Base-by-base conservation (phyloP, 2,329 filamentous ascomycete species). In the Stylonectria norvegica region DNA sequence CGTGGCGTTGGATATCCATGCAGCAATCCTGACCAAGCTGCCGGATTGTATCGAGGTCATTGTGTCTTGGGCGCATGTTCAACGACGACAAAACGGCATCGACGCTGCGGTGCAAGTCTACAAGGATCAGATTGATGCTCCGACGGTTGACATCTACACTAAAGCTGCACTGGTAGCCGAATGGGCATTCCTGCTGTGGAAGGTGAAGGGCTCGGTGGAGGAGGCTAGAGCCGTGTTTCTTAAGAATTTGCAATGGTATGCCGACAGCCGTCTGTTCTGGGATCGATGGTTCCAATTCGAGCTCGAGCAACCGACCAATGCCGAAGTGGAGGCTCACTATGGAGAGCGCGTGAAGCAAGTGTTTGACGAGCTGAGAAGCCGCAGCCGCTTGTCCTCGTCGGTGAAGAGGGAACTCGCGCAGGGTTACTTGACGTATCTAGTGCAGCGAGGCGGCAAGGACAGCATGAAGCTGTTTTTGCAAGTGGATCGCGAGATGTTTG, bases 201-300 rank as follows among this genome's bases (percentile, higher is more conserved):
- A 89, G 66, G 79, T 85, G 60, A 90, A 91, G 69, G 86, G 87
- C 12, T 84, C 83, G 0, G 72, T 81, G 1, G 83, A 88, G 8
- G 88, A 91, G 56, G 90, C 90, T 27, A 85, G 93, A 19, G 79
- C 85, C 38, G 79, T 95, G 1, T 97, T 91, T 69, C 70, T 81
- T 47, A 85, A 84, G 64, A 91, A 95, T 54, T 76, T 86, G 40
- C 82, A 89, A 59, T 88, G 82, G 73, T 95, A 94, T 61, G 75
- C 83, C 2, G 87, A 93, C 59, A 95, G 89, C 63, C 79, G 82
- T 22, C 73, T 86, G 30, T 97, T 97, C 72, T 98, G 93, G 91
- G 75, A 82, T 53, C 86, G 80, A 57, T 97, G 89, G 73, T 77
- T 97, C 39, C 73, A 85, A 43, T 95, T 98, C 58, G 93, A 98